Conservation (phyloP, 805 yeast species). For the Zygosaccharomyces bailii region DNA sequence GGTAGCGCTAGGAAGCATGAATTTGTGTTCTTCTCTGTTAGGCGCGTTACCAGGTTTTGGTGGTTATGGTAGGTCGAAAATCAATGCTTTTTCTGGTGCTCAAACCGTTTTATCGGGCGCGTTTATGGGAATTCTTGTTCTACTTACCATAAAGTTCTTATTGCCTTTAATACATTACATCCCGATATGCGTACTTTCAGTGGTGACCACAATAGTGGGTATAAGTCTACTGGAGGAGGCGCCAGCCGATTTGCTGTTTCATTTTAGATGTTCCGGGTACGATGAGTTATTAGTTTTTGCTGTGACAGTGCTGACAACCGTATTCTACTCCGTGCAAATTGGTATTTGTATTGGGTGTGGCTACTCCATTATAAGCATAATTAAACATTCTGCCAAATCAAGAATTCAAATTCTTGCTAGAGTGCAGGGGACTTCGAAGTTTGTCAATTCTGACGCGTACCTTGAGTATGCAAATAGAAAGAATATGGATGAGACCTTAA, state of each 20-base stretch:
- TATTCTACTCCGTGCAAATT: slow-evolving; percentile 76
- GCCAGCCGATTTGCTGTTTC: slow-evolving; percentile 73
- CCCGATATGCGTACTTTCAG: slow-evolving; percentile 77
- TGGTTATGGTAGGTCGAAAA: slow-evolving; percentile 90
- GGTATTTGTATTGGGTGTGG: slow-evolving; percentile 88
- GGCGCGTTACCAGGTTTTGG: slow-evolving; percentile 90
- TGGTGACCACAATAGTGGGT: slow-evolving; percentile 77
- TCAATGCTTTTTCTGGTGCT: slow-evolving; percentile 85
- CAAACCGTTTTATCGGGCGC: slow-evolving; percentile 80
- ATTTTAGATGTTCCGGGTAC: slow-evolving; percentile 67
- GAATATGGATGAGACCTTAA: slow-evolving; percentile 9
- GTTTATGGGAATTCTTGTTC: slow-evolving; percentile 72
- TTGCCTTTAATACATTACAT: slow-evolving; percentile 63
- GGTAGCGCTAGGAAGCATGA: slow-evolving; percentile 81
- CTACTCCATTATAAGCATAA: slow-evolving; percentile 73
- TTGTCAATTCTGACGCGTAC: slow-evolving; percentile 68
- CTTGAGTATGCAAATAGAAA: slow-evolving; percentile 35
- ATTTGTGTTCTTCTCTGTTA: slow-evolving; percentile 53
- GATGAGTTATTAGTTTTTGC: slow-evolving; percentile 68
- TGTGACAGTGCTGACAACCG: slow-evolving; percentile 60
- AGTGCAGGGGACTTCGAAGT: slow-evolving; percentile 54
- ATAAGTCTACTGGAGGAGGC: slow-evolving; percentile 75
- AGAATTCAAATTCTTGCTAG: slow-evolving; percentile 81
- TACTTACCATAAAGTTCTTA: slow-evolving; percentile 58
- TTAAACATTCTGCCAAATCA: slow-evolving; percentile 75